Evolutionary conservation across 148 eudicot species (phyloP).

Genomic region (Vaccinium darrowii): DNA sequence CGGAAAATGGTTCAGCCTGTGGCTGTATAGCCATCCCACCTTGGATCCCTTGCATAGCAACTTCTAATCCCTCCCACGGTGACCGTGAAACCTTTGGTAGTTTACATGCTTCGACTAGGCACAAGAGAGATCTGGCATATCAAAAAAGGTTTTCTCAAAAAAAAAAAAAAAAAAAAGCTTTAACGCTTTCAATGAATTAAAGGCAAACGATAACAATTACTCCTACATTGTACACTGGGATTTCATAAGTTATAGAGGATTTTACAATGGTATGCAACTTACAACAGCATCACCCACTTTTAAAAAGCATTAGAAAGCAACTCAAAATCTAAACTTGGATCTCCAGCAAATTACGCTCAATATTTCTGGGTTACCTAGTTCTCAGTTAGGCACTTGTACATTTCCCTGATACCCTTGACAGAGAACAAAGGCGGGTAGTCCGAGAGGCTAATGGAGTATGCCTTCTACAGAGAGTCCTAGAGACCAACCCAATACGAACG

Average conservation of each 20-base stretch:
- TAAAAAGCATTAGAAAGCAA: neutral
- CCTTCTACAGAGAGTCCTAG: constrained; percentile 17
- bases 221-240: neutral
- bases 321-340: neutral
- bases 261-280: neutral
- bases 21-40: too few relatives aligned
- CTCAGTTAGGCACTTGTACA: neutral
- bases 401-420: neutral
- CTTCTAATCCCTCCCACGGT: neutral
- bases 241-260: neutral
- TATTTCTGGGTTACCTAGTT: neutral
- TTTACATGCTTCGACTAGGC: neutral
- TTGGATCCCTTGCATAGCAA: neutral
- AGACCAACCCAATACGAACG: constrained; percentile 99
- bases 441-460: neutral
- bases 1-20: too few relatives aligned
- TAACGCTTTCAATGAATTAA: neutral
- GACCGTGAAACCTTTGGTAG: neutral
- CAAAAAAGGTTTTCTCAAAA: neutral
- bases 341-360: neutral
- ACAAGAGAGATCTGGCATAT: neutral
- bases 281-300: neutral
- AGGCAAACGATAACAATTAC: neutral
- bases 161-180: neutral
- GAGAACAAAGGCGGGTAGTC: constrained; percentile 1